Percentiles rank a stretch among this genome's conserved stretches.
phyloP scores from a whole-genome alignment of 1,284 basidiomycete species.

The Agaricales sp. region DNA sequence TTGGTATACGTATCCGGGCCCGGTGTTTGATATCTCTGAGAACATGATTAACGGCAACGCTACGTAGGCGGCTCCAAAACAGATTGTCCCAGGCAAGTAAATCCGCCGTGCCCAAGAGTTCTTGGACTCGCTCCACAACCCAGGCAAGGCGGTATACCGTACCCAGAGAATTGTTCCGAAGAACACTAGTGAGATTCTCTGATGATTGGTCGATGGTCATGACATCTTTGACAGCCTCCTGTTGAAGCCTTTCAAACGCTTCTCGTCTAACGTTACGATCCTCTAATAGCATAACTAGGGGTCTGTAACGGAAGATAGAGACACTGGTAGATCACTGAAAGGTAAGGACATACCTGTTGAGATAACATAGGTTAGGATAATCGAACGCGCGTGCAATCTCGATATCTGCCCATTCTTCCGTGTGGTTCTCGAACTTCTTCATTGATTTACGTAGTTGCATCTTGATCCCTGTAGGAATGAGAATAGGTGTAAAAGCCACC shows the following conservation, averaged over 20 bases:
- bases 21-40: conserved; percentile 63
- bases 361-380: conserved; percentile 42
- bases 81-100: conserved; percentile 32
- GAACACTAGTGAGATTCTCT: conserved; percentile 30
- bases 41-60: conserved; percentile 48
- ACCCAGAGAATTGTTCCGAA: conserved; percentile 44
- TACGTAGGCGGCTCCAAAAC: conserved; percentile 47
- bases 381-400: conserved; percentile 62
- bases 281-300: conserved; percentile 64
- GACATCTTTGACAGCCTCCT: conserved; percentile 37
- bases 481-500: not conserved
- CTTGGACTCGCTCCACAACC: conserved; percentile 38
- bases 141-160: conserved; percentile 35
- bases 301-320: conserved; percentile 23
- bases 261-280: conserved; percentile 45
- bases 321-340: not conserved
- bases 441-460: conserved; percentile 64
- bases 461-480: conserved; percentile 28
- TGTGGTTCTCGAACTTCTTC: conserved; percentile 57
- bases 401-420: conserved; percentile 37
- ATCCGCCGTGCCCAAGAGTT: conserved; percentile 22
- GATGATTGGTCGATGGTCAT: conserved; percentile 46
- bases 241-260: conserved; percentile 47
- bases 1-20: conserved; percentile 60
- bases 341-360: conserved; percentile 42